Base-by-base conservation (phyloP, 2,329 filamentous ascomycete genomes). In the Colletotrichum paranaense region DNA sequence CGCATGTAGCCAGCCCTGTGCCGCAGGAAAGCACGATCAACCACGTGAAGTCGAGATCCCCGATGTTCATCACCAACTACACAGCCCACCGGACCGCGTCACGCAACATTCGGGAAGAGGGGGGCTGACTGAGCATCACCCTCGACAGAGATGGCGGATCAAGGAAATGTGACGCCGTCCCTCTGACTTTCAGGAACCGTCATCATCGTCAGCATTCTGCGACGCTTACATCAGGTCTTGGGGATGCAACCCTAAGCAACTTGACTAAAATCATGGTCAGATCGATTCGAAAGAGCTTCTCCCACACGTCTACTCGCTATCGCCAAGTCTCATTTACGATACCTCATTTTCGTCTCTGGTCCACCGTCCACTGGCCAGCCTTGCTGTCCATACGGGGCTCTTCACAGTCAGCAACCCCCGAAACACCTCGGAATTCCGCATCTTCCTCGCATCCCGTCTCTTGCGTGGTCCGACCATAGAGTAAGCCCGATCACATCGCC, bases 101-200 rank as follows among this genome's bases (percentile, higher is more conserved):
- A 35, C 46, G 22, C 28, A 19, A 24, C 16, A 7, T 49, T 11
- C 42, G 19, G 19, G n/a, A 28, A 28, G 60, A 42, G 46, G 32
- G 7, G 46, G 60, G 60, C 46, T 63, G 60, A 63, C 60, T 63
- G 60, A 63, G 60, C 60, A 35, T 22, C 60, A 24, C n/a, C 32
- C 28, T 19, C 42, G 16, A 49, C 42, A 49, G 19, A 49, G 42
- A 49, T 19, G 42, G 42, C 42, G 42, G 42, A 49, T 49, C 42
- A 19, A n/a, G 42, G 42, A n/a, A n/a, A 9, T 19, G 19, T n/a
- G 42, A n/a, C 19, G 16, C 19, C 16, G 42, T 49, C 42, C 9
- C 42, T 49, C 42, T n/a, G 19, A n/a, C 42, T n/a, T n/a, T 49
- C 19, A 49, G 42, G 42, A 9, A n/a, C 42, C 42, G 42, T n/a